phyloP scores from a whole-genome alignment of 1,284 basidiomycete genomes.

The Taiwanofungus camphoratus region DNA sequence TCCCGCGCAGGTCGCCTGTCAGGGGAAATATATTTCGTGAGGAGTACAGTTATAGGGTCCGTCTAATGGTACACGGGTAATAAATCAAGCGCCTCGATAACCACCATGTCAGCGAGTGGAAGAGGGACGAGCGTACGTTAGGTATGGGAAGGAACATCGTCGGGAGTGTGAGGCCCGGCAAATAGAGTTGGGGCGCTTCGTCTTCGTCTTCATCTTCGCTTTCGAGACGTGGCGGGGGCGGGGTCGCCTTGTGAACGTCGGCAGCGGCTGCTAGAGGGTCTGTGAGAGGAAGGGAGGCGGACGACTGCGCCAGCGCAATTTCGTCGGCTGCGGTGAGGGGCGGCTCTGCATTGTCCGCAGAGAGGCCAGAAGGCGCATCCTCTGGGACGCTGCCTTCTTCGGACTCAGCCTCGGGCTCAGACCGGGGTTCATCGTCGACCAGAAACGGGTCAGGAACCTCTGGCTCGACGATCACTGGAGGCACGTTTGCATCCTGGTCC shows the following conservation, averaged over 20 bases:
- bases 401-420: constrained; percentile 26
- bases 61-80: constrained; percentile 48
- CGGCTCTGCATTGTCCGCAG: constrained; percentile 9
- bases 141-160: constrained; percentile 81
- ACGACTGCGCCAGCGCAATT: constrained; percentile 19
- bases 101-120: constrained; percentile 51
- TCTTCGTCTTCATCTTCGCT: constrained; percentile 36
- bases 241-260: constrained; percentile 28
- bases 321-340: constrained; percentile 20
- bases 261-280: constrained; percentile 25
- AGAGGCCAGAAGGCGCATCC: constrained; percentile 7
- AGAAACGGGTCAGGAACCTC: constrained; percentile 55
- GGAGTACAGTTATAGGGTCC: constrained; percentile 70
- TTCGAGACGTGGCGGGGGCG: constrained; percentile 30
- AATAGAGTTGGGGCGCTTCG: constrained; percentile 51
- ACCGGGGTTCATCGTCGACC: constrained; percentile 33
- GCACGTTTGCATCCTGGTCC: neutral
- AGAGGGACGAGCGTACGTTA: constrained; percentile 56
- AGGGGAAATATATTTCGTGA: constrained; percentile 77
- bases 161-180: constrained; percentile 51
- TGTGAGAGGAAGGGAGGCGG: constrained; percentile 18
- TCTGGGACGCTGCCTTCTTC: constrained; percentile 18
- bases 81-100: constrained; percentile 36
- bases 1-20: constrained; percentile 70
- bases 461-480: constrained; percentile 15